Percentiles rank a stretch among this genome's conserved stretches.
Evolutionary conservation across 2,329 filamentous ascomycete species (phyloP).

Genomic region (Exserohilum turcica): DNA sequence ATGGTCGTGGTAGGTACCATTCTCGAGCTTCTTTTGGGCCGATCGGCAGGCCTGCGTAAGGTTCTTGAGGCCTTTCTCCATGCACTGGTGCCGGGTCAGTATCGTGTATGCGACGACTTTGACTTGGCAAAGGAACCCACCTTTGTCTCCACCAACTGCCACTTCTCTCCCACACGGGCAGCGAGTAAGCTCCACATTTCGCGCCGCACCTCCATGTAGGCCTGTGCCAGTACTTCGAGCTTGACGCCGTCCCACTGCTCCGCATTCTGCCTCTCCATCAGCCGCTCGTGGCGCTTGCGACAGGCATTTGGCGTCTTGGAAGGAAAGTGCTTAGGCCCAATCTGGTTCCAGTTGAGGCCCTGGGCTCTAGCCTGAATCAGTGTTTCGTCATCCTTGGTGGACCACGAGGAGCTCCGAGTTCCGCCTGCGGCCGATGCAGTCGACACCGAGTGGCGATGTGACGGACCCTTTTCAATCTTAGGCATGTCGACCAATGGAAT

Average conservation of each 20-base stretch:
- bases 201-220: constrained; percentile 79
- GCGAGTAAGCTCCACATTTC: constrained; percentile 82
- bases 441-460: constrained; percentile 41
- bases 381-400: constrained; percentile 72
- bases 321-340: constrained; percentile 76
- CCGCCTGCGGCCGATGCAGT: constrained; percentile 38
- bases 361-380: constrained; percentile 73
- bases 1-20: constrained; percentile 53
- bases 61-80: constrained; percentile 83
- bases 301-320: constrained; percentile 80
- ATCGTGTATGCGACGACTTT: background rate
- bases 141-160: constrained; percentile 78
- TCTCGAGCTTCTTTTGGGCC: constrained; percentile 65
- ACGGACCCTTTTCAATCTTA: constrained; percentile 48
- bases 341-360: constrained; percentile 83
- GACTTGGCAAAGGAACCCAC: constrained; percentile 50
- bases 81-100: constrained; percentile 62
- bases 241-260: constrained; percentile 81
- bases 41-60: constrained; percentile 72
- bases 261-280: constrained; percentile 74
- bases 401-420: constrained; percentile 63
- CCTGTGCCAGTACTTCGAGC: constrained; percentile 73
- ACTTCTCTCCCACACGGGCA: constrained; percentile 61
- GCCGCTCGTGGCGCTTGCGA: constrained; percentile 83
- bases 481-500: constrained; percentile 50